Evolutionary conservation across 306 rosid genomes (phyloP), one percentile per base, ranked within the genome.

Genomic region (Lathyrus oleraceus): DNA sequence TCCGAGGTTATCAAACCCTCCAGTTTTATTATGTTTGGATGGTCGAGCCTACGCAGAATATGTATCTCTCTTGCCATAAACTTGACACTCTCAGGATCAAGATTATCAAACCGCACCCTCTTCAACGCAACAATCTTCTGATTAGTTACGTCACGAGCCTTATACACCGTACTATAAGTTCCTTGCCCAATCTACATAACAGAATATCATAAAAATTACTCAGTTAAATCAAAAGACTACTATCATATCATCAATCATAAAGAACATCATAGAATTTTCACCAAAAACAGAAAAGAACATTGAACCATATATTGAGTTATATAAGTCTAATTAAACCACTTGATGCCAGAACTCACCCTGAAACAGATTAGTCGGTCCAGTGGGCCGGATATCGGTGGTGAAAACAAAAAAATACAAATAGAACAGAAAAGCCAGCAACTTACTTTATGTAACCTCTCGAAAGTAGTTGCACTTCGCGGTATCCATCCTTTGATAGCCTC

Each of bases 61-160:
- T 87, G 82, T 73, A 95, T 95, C 84, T 91, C 99, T 75, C 99
- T 82, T 59, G 99, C 96, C 99, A 95, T 95, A 72, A 95, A 95
- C 86, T 85, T 89, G 77, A 95, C 95, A 73, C 99, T 95, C 82
- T 95, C 99, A 2, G 82, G 78, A 79, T 95, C 97, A 43, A 91
- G 97, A 83, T 86, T 91, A 76, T 94, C 99, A 49, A 94, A 94
- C 44, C 97, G 89, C 40, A 94, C 97, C 80, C 87, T 87, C 77
- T 94, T 94, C 79, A 94, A 77, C 61, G 99, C 99, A 63, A 94
- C 99, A 35, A 94, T 74, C 81, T 79, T 91, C 61, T 81, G 72
- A 59, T 88, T 52, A 76, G 78, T 42, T 36, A 89, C 72, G 70
- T 94, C 99, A 4, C 89, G 92, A 58, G 99, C 99, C 89, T 91